Conservation (phyloP, 2,329 filamentous ascomycete species). For the Venturia pyrina region DNA sequence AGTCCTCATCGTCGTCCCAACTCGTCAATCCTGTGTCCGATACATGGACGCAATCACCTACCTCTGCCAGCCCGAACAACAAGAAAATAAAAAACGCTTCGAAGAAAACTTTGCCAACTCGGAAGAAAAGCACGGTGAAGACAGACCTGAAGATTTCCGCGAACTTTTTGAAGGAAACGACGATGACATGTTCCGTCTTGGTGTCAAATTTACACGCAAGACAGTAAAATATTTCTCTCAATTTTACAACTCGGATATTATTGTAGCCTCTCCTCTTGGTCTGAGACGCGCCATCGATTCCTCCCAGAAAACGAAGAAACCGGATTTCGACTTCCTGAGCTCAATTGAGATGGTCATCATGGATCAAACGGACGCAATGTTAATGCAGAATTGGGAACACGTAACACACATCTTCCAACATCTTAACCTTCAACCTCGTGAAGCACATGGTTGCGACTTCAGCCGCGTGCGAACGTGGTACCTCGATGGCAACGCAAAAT, state of each 20-base stretch:
- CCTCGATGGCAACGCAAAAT: constrained; percentile 71
- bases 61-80: constrained; percentile 73
- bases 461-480: constrained; percentile 86
- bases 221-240: constrained; percentile 89
- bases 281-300: constrained; percentile 84
- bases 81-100: constrained; percentile 91
- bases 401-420: constrained; percentile 85
- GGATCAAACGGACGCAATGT: constrained; percentile 83
- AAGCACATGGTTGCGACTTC: constrained; percentile 88
- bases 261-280: constrained; percentile 82
- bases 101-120: constrained; percentile 66
- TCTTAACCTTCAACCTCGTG: constrained; percentile 80
- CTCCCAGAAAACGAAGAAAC: constrained; percentile 55
- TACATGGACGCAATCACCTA: constrained; percentile 68
- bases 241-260: constrained; percentile 94
- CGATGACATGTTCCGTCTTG: constrained; percentile 92
- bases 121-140: constrained; percentile 56
- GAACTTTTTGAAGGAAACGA: constrained; percentile 91
- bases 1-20: constrained; percentile 81
- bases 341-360: constrained; percentile 86
- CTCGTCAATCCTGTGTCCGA: constrained; percentile 72
- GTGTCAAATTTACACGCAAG: constrained; percentile 94
- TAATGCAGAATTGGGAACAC: constrained; percentile 99
- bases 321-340: constrained; percentile 82
- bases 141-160: constrained; percentile 76